Base-by-base conservation (phyloP, 345 rosid genomes). In the Cardamine resedifolia region DNA sequence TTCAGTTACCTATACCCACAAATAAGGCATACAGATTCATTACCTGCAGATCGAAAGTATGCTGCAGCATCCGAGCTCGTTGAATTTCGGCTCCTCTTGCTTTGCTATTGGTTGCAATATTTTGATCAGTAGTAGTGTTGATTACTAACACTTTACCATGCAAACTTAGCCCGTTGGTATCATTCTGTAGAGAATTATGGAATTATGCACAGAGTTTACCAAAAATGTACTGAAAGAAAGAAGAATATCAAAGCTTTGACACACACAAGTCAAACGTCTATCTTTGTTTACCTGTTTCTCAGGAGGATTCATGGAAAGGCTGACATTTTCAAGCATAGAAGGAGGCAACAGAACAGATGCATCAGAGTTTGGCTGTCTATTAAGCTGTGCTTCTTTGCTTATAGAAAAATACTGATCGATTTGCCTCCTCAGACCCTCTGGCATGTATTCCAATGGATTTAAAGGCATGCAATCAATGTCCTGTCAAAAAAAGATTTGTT, bases 391-490 rank as follows among this genome's bases (percentile, higher is more conserved):
- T 70, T 81, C 92, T 70, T 78, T 79, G 62, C 85, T 68, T 21
- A 76, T 24, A 52, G 66, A 41, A 47, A 81, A 60, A 44, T 68
- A 72, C 74, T 80, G 80, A 51, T 89, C 82, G 8, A 66, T 58
- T 52, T 85, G 85, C 80, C 81, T 95, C 78, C 87, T 81, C 77
- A 86, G 88, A 80, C 83, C 81, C 80, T 96, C 97, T 23, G 97
- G 92, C 88, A 87, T 84, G 80, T 84, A 92, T 24, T 90, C 94
- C 66, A 85, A 73, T 6, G 89, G 88, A 85, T 92, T 83, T 66
- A 78, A 75, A 75, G 99, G 98, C 99, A 96, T 96, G 83, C 96
- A 90, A 78, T 96, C 98, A 78, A 87, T 79, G 84, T 96, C 99
- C 99, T 92, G 86, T 65, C 18, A 58, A 31, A 63, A 68, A 58